Conservation (phyloP, 306 rosid species). For the Mimosa bimucronata region DNA sequence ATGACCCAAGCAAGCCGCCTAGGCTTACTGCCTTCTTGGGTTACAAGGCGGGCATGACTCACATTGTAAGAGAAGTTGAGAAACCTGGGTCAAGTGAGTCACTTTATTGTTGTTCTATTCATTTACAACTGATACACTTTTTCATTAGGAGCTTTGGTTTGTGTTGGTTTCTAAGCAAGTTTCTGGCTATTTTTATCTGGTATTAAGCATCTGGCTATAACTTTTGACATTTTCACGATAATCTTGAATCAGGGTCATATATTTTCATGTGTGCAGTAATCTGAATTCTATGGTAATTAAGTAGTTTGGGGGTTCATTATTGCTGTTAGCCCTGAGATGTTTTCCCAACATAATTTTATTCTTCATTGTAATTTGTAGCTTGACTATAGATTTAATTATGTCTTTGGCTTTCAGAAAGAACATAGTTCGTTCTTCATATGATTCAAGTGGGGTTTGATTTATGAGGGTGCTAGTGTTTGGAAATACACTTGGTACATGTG, state of each 20-base stretch:
- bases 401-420: not conserved
- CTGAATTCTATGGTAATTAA: not conserved
- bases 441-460: not conserved
- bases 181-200: not conserved
- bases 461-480: not conserved
- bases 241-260: not conserved
- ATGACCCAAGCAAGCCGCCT: constrained; percentile 70
- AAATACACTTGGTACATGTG: not conserved
- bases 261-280: not conserved
- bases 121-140: not conserved
- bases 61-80: constrained; percentile 86
- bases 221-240: not conserved
- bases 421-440: not conserved
- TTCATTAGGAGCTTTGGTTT: not conserved
- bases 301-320: not conserved
- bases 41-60: constrained; percentile 94
- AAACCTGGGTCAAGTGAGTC: constrained; percentile 80
- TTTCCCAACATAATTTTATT: not conserved
- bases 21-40: constrained; percentile 77
- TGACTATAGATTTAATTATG: not conserved
- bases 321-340: not conserved
- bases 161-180: too few species aligned
- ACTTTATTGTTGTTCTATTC: not conserved
- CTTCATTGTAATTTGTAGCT: not conserved
- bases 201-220: too few species aligned